A percentile compares a stretch with the other conserved stretches of the same genome.
Conservation (phyloP, 768 basidiomycete genomes). For the Crassisporium funariophilum region DNA sequence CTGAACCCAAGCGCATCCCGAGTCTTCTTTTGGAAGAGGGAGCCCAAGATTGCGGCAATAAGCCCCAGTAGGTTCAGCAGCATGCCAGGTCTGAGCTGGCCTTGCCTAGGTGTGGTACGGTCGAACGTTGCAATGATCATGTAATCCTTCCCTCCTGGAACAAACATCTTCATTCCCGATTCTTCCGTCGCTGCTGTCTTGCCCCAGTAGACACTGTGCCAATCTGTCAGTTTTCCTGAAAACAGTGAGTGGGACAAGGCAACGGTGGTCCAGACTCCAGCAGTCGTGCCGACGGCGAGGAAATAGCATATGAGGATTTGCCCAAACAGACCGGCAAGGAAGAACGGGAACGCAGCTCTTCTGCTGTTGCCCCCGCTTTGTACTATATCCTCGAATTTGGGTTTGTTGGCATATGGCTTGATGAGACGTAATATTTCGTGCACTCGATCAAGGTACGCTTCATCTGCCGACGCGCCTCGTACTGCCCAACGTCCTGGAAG, state of each 20-base stretch:
- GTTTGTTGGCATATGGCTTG: conserved; percentile 16
- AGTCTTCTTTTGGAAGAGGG: conserved; percentile 24
- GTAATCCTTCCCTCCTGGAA: conserved; percentile 20
- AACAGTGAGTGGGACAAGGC: conserved; percentile 25
- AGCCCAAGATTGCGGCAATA: conserved; percentile 26
- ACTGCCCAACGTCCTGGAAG: conserved; percentile 23
- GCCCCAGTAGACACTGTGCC: conserved; percentile 24
- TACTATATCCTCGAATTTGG: conserved; percentile 18
- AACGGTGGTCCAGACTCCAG: conserved; percentile 28
- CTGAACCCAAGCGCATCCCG: conserved; percentile 23
- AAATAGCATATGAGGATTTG: conserved; percentile 29
- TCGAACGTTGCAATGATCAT: conserved; percentile 29
- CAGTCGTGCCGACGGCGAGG: conserved; percentile 26
- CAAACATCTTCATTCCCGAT: conserved; percentile 20
- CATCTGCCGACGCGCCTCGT: conserved; percentile 17
- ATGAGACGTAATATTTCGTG: conserved; percentile 18
- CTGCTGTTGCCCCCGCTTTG: conserved; percentile 21
- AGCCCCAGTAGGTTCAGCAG: conserved; percentile 23
- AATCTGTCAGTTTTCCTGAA: conserved; percentile 21
- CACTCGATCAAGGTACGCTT: conserved; percentile 23
- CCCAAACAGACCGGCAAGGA: conserved; percentile 23
- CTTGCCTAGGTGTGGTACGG: conserved; percentile 24
- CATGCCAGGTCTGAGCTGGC: conserved; percentile 22
- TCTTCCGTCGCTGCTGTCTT: conserved; percentile 16
- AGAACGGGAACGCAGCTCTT: conserved; percentile 20